Evolutionary conservation across 345 rosid genomes (phyloP).

Genomic region (Psidium guajava): DNA sequence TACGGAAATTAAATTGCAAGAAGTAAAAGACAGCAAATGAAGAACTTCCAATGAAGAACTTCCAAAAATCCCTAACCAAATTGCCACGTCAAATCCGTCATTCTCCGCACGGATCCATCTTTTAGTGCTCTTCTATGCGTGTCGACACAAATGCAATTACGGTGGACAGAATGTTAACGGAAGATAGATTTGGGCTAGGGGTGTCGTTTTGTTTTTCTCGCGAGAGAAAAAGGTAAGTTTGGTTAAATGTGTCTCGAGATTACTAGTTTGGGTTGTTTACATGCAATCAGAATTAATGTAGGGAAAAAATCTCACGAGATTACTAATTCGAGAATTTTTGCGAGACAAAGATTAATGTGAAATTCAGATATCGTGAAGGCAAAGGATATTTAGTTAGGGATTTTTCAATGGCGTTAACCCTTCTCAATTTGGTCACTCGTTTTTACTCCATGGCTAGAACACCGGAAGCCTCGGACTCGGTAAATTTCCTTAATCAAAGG

Average conservation of each 20-base stretch:
- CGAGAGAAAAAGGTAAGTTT: rapidly evolving
- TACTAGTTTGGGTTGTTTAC: not conserved
- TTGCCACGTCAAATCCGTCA: not conserved
- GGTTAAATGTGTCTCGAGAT: not conserved
- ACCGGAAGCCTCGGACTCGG: rapidly evolving
- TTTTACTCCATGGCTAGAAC: not conserved
- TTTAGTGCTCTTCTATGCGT: not conserved
- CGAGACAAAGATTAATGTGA: not conserved
- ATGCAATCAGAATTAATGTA: rapidly evolving
- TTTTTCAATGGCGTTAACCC: not conserved
- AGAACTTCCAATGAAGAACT: no score
- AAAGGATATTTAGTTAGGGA: not conserved
- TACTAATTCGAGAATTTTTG: not conserved
- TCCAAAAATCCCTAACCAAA: no score
- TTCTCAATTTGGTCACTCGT: not conserved
- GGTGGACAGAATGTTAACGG: not conserved
- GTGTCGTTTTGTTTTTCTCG: not conserved
- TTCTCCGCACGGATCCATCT: not conserved
- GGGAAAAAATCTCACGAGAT: not conserved
- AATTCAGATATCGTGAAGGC: rapidly evolving
- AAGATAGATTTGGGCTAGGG: not conserved
- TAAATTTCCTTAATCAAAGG: not conserved
- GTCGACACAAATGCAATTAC: not conserved
- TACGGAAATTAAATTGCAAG: no score
- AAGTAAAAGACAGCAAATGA: no score